Conservation (phyloP, 768 basidiomycete genomes). For the Psilocybe subaeruginosa region DNA sequence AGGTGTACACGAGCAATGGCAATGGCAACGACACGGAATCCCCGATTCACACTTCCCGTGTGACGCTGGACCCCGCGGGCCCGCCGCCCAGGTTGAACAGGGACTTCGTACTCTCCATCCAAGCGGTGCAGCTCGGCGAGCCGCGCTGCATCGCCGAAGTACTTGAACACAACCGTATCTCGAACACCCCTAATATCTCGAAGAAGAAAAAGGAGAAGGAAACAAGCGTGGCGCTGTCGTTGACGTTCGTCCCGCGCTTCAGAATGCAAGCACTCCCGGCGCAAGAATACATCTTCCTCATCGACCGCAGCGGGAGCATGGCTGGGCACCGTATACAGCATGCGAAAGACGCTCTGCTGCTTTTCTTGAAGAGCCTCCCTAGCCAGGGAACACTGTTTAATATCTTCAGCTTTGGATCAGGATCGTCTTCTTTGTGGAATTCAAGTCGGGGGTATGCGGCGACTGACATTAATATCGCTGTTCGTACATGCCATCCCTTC, state of each 20-base stretch:
- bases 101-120: constrained; percentile 8
- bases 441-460: constrained; percentile 1
- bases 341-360: constrained; percentile 4
- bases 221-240: constrained; percentile 2
- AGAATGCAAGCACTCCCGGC: not conserved
- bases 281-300: constrained; percentile 12
- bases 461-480: not conserved
- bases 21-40: not conserved
- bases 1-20: not conserved
- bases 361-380: constrained; percentile 10
- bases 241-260: constrained; percentile 9
- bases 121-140: not conserved
- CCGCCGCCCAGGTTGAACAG: not conserved
- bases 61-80: not conserved
- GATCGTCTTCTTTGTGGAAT: not conserved
- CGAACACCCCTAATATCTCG: no score
- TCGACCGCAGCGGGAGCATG: constrained; percentile 10
- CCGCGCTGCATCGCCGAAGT: constrained; percentile 9
- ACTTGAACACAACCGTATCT: not conserved
- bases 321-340: not conserved
- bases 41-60: not conserved
- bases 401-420: constrained; percentile 5
- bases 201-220: not conserved
- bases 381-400: constrained; percentile 2
- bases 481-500: not conserved